Evolutionary conservation across 805 yeast species (phyloP).

Genomic region (Wickerhamiella azyma): DNA sequence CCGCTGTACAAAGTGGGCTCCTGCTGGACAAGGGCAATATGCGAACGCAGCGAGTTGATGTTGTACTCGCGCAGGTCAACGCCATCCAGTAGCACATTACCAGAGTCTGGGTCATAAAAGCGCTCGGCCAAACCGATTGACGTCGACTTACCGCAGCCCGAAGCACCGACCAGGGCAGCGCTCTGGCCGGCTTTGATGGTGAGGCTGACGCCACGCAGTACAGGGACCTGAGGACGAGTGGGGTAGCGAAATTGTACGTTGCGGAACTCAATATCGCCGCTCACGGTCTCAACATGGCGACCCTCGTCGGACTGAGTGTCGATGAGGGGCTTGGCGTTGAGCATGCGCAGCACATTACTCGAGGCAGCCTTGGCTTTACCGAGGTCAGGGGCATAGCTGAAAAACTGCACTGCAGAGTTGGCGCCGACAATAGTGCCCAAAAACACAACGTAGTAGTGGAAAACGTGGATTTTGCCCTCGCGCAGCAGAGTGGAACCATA

Average conservation of each 20-base stretch:
- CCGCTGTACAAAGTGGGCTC: constrained; percentile 38
- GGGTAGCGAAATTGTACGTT: constrained; percentile 56
- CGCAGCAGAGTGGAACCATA: constrained; percentile 20
- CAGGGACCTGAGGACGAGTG: constrained; percentile 37
- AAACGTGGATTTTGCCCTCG: constrained; percentile 12
- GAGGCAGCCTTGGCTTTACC: constrained; percentile 30
- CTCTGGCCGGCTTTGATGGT: constrained; percentile 35
- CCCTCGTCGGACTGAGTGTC: constrained; percentile 25
- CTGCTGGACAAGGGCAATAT: constrained; percentile 43
- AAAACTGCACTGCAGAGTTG: constrained; percentile 14
- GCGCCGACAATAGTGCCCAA: constrained; percentile 14
- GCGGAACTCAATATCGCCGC: constrained; percentile 42
- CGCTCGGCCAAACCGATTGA: constrained; percentile 32
- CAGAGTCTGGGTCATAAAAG: constrained; percentile 30
- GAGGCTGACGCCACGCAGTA: constrained; percentile 38
- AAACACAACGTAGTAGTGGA: constrained; percentile 20
- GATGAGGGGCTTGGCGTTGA: constrained; percentile 24
- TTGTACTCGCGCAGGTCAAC: constrained; percentile 31
- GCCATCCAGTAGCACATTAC: constrained; percentile 35
- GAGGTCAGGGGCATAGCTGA: constrained; percentile 32
- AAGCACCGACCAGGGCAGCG: constrained; percentile 56
- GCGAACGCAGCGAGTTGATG: constrained; percentile 31
- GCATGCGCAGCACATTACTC: constrained; percentile 22
- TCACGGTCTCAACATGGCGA: constrained; percentile 20
- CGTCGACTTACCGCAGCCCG: constrained; percentile 51